A percentile compares a stretch with the other conserved stretches of the same genome.
Conservation (phyloP, 495 filamentous ascomycete species). For the Neurospora sp. region DNA sequence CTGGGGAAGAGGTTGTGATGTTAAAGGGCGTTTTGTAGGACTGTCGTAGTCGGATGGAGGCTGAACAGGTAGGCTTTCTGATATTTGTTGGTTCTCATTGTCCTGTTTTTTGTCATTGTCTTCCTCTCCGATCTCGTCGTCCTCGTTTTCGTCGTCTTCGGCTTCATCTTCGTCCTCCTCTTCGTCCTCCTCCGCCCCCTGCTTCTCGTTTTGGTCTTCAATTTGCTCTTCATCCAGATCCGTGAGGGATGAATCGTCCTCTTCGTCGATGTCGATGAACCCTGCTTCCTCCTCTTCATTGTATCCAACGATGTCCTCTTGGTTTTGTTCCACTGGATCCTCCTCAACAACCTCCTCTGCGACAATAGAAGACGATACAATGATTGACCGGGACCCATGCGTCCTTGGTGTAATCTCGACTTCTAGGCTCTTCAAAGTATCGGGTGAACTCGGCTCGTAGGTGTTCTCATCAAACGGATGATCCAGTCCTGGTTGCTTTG, state of each 20-base stretch:
- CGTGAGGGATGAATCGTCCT: not conserved
- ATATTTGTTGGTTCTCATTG: not conserved
- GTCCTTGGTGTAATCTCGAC: not conserved
- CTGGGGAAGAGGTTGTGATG: not conserved
- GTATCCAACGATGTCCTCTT: not conserved
- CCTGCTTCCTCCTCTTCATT: not conserved
- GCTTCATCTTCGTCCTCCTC: no score
- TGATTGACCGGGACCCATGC: not conserved
- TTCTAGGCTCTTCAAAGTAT: not conserved
- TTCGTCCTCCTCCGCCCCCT: not conserved
- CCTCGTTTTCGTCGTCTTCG: no score
- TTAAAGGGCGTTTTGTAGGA: not conserved
- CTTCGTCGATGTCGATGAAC: not conserved
- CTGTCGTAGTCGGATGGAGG: not conserved
- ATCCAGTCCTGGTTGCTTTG: not conserved
- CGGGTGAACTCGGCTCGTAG: not conserved
- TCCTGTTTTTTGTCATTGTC: no score
- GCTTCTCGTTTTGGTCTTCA: not conserved
- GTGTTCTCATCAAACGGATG: not conserved
- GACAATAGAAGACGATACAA: not conserved
- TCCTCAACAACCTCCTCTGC: not conserved
- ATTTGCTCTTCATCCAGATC: not conserved
- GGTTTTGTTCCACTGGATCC: not conserved
- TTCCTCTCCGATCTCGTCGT: not conserved
- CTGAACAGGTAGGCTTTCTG: not conserved